Percentiles rank a stretch among this genome's conserved stretches.
These are phyloP conservation scores for Rubia yunnanensis DNA, from an alignment of 257 asterid species.

Conservation along the genomic window DNA sequence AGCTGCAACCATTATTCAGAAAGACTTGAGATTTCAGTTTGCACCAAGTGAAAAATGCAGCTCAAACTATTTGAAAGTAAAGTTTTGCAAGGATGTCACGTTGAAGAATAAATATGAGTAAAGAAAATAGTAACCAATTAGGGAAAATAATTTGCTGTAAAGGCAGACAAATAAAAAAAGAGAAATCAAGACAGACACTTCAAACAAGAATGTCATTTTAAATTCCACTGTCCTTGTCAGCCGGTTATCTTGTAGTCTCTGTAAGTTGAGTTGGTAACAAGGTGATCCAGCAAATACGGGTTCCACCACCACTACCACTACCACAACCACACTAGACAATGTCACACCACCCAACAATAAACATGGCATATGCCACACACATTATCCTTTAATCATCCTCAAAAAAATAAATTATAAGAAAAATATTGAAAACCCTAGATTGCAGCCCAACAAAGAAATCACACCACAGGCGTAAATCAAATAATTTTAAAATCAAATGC, in stretches of 20 bases:
- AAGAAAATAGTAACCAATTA: too few relatives aligned
- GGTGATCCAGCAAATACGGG: not conserved
- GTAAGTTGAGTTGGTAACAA: too few relatives aligned
- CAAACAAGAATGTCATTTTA: not conserved
- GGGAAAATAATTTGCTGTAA: not conserved
- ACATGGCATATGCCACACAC: not conserved
- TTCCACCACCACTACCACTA: not conserved
- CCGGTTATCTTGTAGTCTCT: too few relatives aligned
- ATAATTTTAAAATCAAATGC: too few relatives aligned
- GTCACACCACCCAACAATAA: not conserved
- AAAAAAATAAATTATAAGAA: not conserved
- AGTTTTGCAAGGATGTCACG: not conserved
- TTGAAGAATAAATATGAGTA: too few relatives aligned
- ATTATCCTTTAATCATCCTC: not conserved
- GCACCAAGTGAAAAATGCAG: not conserved
- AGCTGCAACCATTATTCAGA: slow-evolving; percentile 18
- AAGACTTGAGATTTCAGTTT: not conserved
- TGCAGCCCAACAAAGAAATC: not conserved
- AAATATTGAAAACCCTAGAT: not conserved
- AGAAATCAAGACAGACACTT: not conserved
- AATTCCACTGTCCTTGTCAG: too few relatives aligned
- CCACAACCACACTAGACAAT: too few relatives aligned
- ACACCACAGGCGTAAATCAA: not conserved
- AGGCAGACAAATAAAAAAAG: not conserved
- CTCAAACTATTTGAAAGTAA: not conserved